Conservation (phyloP, 163 green algal genomes). For the Trebouxiophyceae sp. region DNA sequence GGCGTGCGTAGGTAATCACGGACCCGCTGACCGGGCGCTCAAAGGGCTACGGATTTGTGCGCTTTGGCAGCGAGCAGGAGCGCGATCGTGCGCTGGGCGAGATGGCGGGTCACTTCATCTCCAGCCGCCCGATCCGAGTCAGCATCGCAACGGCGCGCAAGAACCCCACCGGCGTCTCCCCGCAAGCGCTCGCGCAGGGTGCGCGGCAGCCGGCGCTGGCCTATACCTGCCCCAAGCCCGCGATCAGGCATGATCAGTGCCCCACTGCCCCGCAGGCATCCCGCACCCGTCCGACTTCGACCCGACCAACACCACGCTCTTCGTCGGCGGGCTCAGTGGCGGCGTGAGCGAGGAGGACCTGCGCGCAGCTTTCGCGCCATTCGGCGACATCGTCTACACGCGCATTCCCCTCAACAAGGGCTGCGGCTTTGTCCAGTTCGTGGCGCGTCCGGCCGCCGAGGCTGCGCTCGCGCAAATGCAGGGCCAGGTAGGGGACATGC, state of each 20-base stretch:
- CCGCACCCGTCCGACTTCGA: constrained; percentile 26
- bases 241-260: no score
- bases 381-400: constrained; percentile 85
- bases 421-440: constrained; percentile 94
- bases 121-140: constrained; percentile 72
- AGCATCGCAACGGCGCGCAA: constrained; percentile 76
- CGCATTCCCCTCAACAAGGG: constrained; percentile 90
- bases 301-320: constrained; percentile 81
- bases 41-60: constrained; percentile 93
- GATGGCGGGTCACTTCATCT: constrained; percentile 73
- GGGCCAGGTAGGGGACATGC: no score
- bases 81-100: constrained; percentile 63
- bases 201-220: no score
- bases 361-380: constrained; percentile 58
- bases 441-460: constrained; percentile 57
- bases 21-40: constrained; percentile 69
- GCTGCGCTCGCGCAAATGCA: constrained; percentile 64
- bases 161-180: neutral
- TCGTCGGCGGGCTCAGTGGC: constrained; percentile 67
- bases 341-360: constrained; percentile 75
- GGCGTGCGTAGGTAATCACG: constrained; percentile 47
- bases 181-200: no score
- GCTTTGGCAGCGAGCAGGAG: constrained; percentile 73
- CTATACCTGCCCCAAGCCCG: no score
- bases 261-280: neutral